Percentiles rank a stretch among this genome's conserved stretches.
phyloP scores from a whole-genome alignment of 2,329 filamentous ascomycete genomes.

The Xylaria sp. region DNA sequence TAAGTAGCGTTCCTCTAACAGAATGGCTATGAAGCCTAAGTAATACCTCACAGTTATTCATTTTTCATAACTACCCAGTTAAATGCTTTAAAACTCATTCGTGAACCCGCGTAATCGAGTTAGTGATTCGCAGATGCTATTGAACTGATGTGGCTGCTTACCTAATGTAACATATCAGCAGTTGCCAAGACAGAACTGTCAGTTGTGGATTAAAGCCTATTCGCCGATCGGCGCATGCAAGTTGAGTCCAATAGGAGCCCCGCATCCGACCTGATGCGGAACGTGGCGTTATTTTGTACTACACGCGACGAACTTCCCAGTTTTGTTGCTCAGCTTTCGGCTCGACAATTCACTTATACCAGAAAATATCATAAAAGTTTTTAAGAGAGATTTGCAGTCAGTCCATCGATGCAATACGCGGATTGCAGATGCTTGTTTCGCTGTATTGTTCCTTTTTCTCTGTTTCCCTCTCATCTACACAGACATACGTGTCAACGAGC shows the following conservation, averaged over 20 bases:
- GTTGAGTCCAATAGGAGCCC: not conserved
- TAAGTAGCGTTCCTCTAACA: too few species aligned
- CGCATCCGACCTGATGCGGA: not conserved
- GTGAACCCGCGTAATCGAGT: too few species aligned
- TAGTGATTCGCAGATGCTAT: too few species aligned
- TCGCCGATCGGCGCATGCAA: not conserved
- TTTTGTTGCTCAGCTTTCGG: not conserved
- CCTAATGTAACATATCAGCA: too few species aligned
- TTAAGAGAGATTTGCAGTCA: slow-evolving; percentile 8
- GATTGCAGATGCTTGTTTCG: slow-evolving; percentile 7
- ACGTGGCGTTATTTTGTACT: not conserved
- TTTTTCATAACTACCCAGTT: too few species aligned
- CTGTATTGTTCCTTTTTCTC: slow-evolving; percentile 17
- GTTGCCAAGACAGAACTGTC: too few species aligned
- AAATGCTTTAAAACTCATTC: too few species aligned
- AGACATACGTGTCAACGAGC: slow-evolving; percentile 16
- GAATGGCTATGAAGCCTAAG: too few species aligned
- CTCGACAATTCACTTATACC: slow-evolving; percentile 2
- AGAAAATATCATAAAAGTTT: not conserved
- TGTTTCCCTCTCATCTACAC: not conserved
- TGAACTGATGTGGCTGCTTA: too few species aligned
- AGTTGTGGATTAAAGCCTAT: too few species aligned
- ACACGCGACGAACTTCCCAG: not conserved
- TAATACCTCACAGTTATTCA: too few species aligned
- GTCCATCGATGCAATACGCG: slow-evolving; percentile 13